Evolutionary conservation across 2,329 filamentous ascomycete species (phyloP).

Genomic region (Claviceps sp.): DNA sequence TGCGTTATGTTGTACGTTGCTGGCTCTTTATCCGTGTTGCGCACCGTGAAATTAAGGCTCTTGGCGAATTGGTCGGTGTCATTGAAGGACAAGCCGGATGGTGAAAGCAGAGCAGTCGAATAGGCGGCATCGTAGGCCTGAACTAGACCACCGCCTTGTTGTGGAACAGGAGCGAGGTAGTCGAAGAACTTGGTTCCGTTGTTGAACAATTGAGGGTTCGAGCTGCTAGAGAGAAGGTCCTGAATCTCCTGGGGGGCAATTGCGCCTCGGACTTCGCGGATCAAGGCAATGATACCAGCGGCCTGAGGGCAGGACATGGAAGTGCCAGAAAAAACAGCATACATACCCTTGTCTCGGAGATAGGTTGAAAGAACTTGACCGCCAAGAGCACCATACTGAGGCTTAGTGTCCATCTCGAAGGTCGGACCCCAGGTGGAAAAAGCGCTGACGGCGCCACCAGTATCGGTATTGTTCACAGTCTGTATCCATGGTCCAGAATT

Average conservation of each 20-base stretch:
- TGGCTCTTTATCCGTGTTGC: constrained; percentile 34
- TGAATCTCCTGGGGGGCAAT: constrained; percentile 36
- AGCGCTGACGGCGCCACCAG: constrained; percentile 37
- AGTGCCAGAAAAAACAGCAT: constrained; percentile 40
- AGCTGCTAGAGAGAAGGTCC: constrained; percentile 34
- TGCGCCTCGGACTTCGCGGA: constrained; percentile 37
- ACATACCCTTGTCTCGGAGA: constrained; percentile 30
- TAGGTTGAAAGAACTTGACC: constrained; percentile 46
- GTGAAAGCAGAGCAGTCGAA: constrained; percentile 37
- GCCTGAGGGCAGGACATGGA: constrained; percentile 47
- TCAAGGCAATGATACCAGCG: constrained; percentile 40
- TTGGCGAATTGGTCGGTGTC: constrained; percentile 44
- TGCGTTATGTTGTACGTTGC: constrained; percentile 40
- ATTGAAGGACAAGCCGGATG: constrained; percentile 47
- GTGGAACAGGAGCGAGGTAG: constrained; percentile 39
- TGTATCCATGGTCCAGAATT: constrained; percentile 10
- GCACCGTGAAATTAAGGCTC: constrained; percentile 38
- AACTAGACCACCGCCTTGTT: constrained; percentile 47
- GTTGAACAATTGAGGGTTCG: constrained; percentile 36
- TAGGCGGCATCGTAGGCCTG: constrained; percentile 46
- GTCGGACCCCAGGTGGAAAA: constrained; percentile 49
- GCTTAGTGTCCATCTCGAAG: constrained; percentile 43
- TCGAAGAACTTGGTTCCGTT: constrained; percentile 22
- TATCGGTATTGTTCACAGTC: constrained; percentile 18
- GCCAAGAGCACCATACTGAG: constrained; percentile 41